Percentiles rank a stretch among this genome's conserved stretches.
Conservation (phyloP, 129 eudicot species). For the Deinandra increscens region DNA sequence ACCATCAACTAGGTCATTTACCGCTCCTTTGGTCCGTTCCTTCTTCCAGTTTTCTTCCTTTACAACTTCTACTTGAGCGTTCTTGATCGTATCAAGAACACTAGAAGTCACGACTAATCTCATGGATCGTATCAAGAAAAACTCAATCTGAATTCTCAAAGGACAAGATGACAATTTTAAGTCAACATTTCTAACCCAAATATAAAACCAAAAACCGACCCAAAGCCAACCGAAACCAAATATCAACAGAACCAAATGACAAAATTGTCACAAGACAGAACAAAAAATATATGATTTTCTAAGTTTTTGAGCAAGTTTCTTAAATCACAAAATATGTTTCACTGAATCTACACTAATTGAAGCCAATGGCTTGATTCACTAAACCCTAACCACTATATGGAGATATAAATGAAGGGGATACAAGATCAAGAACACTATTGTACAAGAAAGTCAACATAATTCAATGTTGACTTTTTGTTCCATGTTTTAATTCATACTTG, state of each 20-base stretch:
- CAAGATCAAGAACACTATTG: conserved; percentile 9
- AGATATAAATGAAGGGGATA: conserved; percentile 13
- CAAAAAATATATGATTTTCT: not conserved
- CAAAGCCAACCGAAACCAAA: too few relatives aligned
- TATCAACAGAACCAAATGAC: not conserved
- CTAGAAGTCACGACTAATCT: too few relatives aligned
- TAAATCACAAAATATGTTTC: not conserved
- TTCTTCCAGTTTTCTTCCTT: too few relatives aligned
- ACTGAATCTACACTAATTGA: conserved; percentile 9
- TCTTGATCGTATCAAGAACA: too few relatives aligned
- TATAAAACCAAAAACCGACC: too few relatives aligned
- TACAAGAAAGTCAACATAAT: conserved; percentile 23
- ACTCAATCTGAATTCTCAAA: too few relatives aligned
- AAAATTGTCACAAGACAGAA: not conserved
- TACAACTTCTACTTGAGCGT: too few relatives aligned
- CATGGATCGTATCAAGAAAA: too few relatives aligned
- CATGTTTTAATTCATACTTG: conserved; percentile 36
- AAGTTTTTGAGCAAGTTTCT: not conserved
- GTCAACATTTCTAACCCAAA: too few relatives aligned
- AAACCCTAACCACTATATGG: conserved; percentile 26
- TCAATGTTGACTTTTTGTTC: conserved; percentile 48
- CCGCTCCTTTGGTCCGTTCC: too few relatives aligned
- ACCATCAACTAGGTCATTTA: too few relatives aligned
- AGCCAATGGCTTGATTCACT: conserved; percentile 7
- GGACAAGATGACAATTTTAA: too few relatives aligned